These are phyloP conservation scores for Teratosphaeria epicoccoides DNA, from an alignment of 2,329 filamentous ascomycete genomes.

Conservation along the genomic window DNA sequence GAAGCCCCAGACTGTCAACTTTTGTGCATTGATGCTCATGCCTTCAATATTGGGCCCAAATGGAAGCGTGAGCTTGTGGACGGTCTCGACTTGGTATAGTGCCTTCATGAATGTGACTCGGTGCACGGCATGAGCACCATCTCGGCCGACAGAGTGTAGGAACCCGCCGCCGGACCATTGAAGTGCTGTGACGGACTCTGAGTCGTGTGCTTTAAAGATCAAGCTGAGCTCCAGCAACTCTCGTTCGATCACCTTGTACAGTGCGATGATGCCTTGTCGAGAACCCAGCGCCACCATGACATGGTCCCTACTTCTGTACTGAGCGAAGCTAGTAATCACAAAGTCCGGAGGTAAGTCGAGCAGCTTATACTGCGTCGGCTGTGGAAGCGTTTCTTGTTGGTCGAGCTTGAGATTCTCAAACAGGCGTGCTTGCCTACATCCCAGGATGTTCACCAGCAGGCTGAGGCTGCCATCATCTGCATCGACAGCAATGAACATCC, in stretches of 20 bases:
- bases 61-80: constrained; percentile 59
- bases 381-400: neutral
- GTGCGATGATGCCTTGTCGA: constrained; percentile 43
- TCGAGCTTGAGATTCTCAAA: neutral
- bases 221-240: neutral
- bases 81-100: constrained; percentile 4
- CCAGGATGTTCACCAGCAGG: constrained; percentile 31
- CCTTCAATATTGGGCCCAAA: constrained; percentile 70
- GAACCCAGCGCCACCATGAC: constrained; percentile 37
- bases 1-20: constrained; percentile 69
- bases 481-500: constrained; percentile 24
- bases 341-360: constrained; percentile 33
- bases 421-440: neutral
- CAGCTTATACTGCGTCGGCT: neutral
- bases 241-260: constrained; percentile 18
- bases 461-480: constrained; percentile 13
- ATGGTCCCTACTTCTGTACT: neutral
- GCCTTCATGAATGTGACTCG: neutral
- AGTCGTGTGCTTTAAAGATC: constrained; percentile 32
- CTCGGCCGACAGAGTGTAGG: constrained; percentile 63
- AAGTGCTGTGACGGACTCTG: constrained; percentile 61
- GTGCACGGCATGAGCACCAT: constrained; percentile 65
- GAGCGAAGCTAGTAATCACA: constrained; percentile 40
- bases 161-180: constrained; percentile 29
- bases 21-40: constrained; percentile 46